Evolutionary conservation across 331 rosid species (phyloP), one percentile per base, ranked within the genome.

Genomic region (Saraca asoca): DNA sequence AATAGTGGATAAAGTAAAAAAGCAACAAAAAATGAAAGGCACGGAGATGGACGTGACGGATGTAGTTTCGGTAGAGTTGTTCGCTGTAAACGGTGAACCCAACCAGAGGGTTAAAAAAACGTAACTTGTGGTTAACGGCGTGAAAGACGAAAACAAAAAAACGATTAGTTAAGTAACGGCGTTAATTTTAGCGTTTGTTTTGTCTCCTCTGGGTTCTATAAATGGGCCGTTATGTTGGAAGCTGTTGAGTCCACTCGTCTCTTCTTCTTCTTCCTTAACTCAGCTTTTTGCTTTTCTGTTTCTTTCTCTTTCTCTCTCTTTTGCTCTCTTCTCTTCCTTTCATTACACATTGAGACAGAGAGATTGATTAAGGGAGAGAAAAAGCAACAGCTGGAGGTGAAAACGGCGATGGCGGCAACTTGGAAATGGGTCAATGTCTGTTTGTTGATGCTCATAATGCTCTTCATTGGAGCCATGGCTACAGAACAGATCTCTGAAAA

Each of bases 381-480:
- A 50, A 12, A 66, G 34, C n/a, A n/a, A 9, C 45, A 39, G 53
- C 11, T 45, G 69, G 0, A 38, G 0, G 7, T 2, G 53, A 46
- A 24, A 44, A 54, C 53, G 9, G 24, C 75, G 85, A 92, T 92
- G 96, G 93, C 76, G 66, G 74, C 31, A 24, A 66, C 82, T 78
- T 15, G 69, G 5, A 70, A 39, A 64, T 77, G 75, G 77, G 42
- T 82, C 72, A 16, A 42, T 12, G 74, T 72, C 33, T 75, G 70
- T 29, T 52, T 79, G 67, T 37, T 81, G 10, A 61, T 87, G 65
- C 66, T 84, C 41, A 51, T 81, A 29, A n/a, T 80, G 54, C 16
- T 83, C 43, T 61, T 87, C 69, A 75, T 74, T 52, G 87, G 81
- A 42, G 68, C 87, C 68, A 76, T 75, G 73, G 91, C 86, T 5